Percentiles rank a stretch among this genome's conserved stretches.
Conservation (phyloP, 345 rosid species). For the Hibiscus tridactylites region DNA sequence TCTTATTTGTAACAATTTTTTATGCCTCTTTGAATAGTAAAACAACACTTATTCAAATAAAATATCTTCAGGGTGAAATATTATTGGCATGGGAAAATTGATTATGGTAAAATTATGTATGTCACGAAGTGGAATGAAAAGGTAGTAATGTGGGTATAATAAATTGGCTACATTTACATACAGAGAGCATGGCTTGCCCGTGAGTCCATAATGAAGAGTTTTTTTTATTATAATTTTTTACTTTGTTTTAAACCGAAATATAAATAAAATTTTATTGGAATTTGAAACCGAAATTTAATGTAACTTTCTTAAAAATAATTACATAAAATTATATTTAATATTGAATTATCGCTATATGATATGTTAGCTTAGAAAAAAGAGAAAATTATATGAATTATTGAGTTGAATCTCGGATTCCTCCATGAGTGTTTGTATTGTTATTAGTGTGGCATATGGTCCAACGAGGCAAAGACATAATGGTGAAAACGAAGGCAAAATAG, state of each 20-base stretch:
- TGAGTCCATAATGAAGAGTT: background rate
- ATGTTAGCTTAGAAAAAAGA: too few species aligned
- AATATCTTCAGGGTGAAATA: background rate
- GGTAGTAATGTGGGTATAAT: background rate
- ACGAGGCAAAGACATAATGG: background rate
- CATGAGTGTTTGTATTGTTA: background rate
- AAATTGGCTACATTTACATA: background rate
- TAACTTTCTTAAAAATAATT: too few species aligned
- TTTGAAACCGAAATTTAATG: too few species aligned
- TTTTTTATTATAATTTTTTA: background rate
- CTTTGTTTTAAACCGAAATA: background rate
- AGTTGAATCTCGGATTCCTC: background rate
- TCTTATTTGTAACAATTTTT: too few species aligned
- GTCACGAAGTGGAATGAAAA: background rate
- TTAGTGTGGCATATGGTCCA: constrained; percentile 4
- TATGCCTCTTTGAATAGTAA: too few species aligned
- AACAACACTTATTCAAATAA: background rate
- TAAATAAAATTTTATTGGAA: too few species aligned
- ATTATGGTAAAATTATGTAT: background rate
- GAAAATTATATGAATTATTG: background rate
- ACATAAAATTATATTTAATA: too few species aligned
- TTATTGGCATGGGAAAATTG: background rate
- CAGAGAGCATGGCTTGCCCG: constrained; percentile 2
- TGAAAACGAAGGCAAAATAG: background rate
- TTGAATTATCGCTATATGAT: too few species aligned